Base-by-base conservation (phyloP, 106 monocot species). In the Iris macrosiphon region DNA sequence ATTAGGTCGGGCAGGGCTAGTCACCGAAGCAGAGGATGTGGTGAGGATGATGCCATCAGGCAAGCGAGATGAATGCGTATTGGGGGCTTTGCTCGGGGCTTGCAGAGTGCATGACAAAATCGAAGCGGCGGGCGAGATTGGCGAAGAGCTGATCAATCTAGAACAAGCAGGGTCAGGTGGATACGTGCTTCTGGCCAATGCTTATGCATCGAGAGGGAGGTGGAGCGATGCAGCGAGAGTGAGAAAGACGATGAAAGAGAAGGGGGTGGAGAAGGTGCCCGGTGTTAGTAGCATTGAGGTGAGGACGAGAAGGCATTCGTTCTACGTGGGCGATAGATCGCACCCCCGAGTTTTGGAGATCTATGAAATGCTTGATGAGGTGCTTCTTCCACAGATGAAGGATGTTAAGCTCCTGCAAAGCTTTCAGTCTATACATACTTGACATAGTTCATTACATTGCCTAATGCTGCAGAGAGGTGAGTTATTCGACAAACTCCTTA, bases 351-450 rank as follows among this genome's bases (percentile, higher is more conserved):
- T 23, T 4, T 47, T 45, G 10, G 69, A 73, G 54, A 55, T 79
- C 12, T 69, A 74, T 74, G 64, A 33, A 6, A 61, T 73, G 73
- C 47, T 79, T 10, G 55, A 70, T 49, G 69, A 69, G 54, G 21
- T 29, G n/a, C 73, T 79, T 59, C 52, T 68, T 6, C 73, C 73
- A 28, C 73, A 61, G 17, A 79, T 79, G 72, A 69, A 64, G 59
- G 68, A 39, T 8, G 48, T 50, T 29, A 44, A 15, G 14, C 13
- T 8, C 60, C 29, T 34, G 4, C 33, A 42, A 34, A 18, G n/a
- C 16, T 24, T 40, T 51, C 48, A 59, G 4, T 7, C 14, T 30
- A 17, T 42, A 5, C 45, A 3, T 35, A 12, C 3, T 34, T 47
- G 45, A 66, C 11, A 33, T 22, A 45, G n/a, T n/a, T n/a, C n/a